Conservation (phyloP, 228 moss, liverwort and hornwort species). For the Sphagnum magellanicum region DNA sequence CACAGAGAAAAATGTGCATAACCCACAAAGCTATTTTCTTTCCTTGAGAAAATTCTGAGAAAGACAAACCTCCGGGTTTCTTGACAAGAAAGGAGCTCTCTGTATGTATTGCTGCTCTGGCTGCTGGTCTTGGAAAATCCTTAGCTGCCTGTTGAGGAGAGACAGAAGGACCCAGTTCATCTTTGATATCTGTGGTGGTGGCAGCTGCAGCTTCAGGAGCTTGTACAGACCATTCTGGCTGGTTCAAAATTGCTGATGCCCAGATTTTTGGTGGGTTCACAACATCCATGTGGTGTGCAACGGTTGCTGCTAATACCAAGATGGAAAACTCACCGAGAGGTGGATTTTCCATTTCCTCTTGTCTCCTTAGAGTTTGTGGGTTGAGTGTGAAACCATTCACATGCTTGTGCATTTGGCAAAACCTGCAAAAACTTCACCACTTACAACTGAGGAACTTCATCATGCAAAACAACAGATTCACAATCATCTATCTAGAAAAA, state of each 20-base stretch:
- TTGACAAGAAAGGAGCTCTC: no score
- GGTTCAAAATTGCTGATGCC: constrained; percentile 21
- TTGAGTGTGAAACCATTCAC: constrained; percentile 43
- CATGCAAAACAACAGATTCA: not conserved
- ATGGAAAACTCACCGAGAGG: constrained; percentile 74
- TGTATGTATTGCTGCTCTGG: not conserved
- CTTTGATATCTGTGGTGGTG: not conserved
- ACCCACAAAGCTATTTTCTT: no score
- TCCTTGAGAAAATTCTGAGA: no score
- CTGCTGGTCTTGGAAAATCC: not conserved
- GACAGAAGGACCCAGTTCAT: not conserved
- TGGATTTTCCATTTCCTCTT: constrained; percentile 46
- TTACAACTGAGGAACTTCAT: no score
- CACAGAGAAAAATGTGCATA: no score
- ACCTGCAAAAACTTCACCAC: constrained; percentile 34
- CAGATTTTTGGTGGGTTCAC: constrained; percentile 62
- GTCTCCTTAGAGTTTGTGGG: constrained; percentile 50
- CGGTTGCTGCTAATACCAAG: constrained; percentile 82
- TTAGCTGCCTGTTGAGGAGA: constrained; percentile 19
- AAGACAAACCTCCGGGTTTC: no score
- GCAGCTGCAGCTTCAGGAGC: constrained; percentile 13
- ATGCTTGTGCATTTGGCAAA: constrained; percentile 87
- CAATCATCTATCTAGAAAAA: not conserved
- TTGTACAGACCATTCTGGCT: constrained; percentile 17
- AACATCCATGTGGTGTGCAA: constrained; percentile 79